Evolutionary conservation across 148 eudicot genomes (phyloP).

Genomic region (Mesembryanthemum crystallinum): DNA sequence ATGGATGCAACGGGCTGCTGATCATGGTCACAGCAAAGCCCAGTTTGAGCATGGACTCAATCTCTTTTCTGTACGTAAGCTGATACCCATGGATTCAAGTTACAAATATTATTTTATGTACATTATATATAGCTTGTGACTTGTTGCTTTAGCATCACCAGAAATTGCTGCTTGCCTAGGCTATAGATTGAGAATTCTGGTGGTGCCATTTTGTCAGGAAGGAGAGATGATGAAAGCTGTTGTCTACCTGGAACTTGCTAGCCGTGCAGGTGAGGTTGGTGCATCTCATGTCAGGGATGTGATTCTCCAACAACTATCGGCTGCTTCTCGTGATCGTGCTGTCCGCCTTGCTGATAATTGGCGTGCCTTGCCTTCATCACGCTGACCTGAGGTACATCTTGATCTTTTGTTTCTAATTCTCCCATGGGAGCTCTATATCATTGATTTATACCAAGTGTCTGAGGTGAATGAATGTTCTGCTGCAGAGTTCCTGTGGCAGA

Average conservation of each 20-base stretch:
- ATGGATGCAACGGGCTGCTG: constrained; percentile 97
- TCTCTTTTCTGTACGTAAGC: constrained; percentile 63
- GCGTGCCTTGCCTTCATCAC: constrained; percentile 69
- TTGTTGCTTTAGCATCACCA: neutral
- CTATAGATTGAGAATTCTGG: constrained; percentile 20
- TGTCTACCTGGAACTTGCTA: constrained; percentile 82
- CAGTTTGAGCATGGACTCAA: constrained; percentile 76
- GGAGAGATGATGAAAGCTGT: constrained; percentile 78
- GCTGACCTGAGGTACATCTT: constrained; percentile 24
- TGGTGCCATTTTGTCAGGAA: constrained; percentile 50
- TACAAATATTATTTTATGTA: neutral
- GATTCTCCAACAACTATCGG: constrained; percentile 57
- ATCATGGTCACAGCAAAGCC: constrained; percentile 85
- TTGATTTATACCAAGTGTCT: no score
- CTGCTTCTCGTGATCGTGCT: constrained; percentile 49
- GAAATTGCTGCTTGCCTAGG: constrained; percentile 13
- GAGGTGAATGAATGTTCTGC: neutral
- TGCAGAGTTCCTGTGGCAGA: neutral
- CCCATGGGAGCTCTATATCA: no score
- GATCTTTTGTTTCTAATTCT: no score
- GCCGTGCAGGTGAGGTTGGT: constrained; percentile 69
- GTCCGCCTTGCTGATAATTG: constrained; percentile 65
- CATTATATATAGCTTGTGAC: neutral
- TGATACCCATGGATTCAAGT: neutral
- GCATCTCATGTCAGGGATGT: constrained; percentile 70